Evolutionary conservation across 805 yeast genomes (phyloP), one percentile per base, ranked within the genome.

Genomic region (Wickerhamiella shivajii): DNA sequence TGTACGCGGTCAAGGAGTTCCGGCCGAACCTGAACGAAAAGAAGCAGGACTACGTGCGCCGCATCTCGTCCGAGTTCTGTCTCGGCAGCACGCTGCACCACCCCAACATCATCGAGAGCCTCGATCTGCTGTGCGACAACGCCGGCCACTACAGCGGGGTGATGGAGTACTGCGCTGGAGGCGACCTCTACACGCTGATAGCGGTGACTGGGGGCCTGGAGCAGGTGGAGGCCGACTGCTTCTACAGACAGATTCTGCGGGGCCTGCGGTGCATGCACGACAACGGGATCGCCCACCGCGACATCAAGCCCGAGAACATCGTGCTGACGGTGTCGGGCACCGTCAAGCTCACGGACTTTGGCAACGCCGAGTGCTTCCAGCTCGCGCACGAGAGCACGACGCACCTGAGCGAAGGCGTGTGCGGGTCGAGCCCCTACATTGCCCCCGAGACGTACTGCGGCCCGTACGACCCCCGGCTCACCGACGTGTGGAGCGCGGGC

Each of bases 151-250:
- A 74, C 59, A 70, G 78, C 34, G 93, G 85, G 53, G 83, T 87
- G 29, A 81, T 87, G 95, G 97, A 90, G 57, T 85, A 74, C 54
- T 79, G 93, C 46, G 83, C 92, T 8, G 83, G 83, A 44, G 90
- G 90, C 39, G 90, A 78, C 53, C 59, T 78, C 18, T 77, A 72
- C 49, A 59, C 76, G 4, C 57, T 76, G 29, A 66, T 74, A 28
- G 61, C 66, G 17, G 60, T 66, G 29, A 66, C 70, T 4, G 64
- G 64, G 15, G 63, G 64, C 2, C 53, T 77, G 18, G 74, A 72
- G 44, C 64, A 62, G 11, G 45, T 64, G 9, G 94, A 84, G 52
- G 74, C 85, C 13, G 95, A 84, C 55, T 85, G 95, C 53, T 78
- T 77, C 49, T 69, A 80, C 59, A 83, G 83, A 49, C 96, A 84